These are phyloP conservation scores for Globisporangium spiculum DNA, from an alignment of 352 stramenopile genomes.

Conservation along the genomic window DNA sequence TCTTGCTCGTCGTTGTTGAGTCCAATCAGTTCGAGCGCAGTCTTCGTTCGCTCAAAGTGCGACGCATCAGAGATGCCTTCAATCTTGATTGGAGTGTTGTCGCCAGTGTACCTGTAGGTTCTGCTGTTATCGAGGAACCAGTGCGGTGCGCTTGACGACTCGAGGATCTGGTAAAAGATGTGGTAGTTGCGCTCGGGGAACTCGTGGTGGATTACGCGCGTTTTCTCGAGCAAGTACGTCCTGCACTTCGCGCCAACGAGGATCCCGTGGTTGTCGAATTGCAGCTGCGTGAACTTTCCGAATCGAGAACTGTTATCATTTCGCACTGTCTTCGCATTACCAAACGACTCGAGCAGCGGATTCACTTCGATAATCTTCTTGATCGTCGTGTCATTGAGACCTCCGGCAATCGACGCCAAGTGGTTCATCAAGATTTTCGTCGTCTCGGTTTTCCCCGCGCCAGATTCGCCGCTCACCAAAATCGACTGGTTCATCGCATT, in stretches of 20 bases:
- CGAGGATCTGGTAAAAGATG: constrained; percentile 93
- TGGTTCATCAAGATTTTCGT: constrained; percentile 91
- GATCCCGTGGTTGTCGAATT: constrained; percentile 32
- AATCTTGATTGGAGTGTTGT: constrained; percentile 55
- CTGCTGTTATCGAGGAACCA: constrained; percentile 47
- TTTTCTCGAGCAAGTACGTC: constrained; percentile 98
- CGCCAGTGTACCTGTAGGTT: constrained; percentile 63
- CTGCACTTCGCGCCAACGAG: constrained; percentile 92
- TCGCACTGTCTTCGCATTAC: constrained; percentile 96
- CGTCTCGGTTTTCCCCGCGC: constrained; percentile 87
- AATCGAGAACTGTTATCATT: constrained; percentile 98
- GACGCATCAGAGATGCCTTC: constrained; percentile 69
- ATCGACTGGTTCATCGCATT: constrained; percentile 79
- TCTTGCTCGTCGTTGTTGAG: constrained; percentile 51
- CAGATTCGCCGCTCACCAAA: constrained; percentile 83
- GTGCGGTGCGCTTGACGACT: constrained; percentile 6
- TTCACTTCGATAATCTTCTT: constrained; percentile 97
- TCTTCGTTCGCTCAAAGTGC: constrained; percentile 69
- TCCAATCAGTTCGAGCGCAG: constrained; percentile 62
- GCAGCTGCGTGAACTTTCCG: constrained; percentile 96
- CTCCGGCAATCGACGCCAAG: constrained; percentile 65
- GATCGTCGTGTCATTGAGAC: constrained; percentile 84
- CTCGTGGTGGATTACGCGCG: constrained; percentile 93
- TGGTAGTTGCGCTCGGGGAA: constrained; percentile 95
- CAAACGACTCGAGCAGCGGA: constrained; percentile 97